Conservation (phyloP, 2,329 filamentous ascomycete species). For the Penicillium sp. region DNA sequence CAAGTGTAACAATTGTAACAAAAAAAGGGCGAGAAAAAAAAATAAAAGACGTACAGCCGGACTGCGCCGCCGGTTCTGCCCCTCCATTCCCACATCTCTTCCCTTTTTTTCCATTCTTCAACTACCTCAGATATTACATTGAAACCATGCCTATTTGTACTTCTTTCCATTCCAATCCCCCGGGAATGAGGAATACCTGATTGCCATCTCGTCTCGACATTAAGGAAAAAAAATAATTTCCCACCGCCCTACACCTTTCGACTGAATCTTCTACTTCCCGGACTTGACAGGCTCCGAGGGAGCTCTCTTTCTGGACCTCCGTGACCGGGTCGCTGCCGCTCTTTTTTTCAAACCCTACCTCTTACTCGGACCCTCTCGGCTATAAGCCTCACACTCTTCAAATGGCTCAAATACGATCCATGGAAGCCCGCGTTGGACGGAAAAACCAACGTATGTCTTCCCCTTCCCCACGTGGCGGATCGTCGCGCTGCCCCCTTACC, state of each 20-base stretch:
- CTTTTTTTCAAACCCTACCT: constrained; percentile 8
- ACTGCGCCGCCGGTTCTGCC: constrained; percentile 34
- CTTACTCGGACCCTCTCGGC: constrained; percentile 4
- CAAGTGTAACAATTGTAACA: constrained; percentile 12
- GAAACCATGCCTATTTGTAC: constrained; percentile 41
- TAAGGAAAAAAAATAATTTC: constrained; percentile 30
- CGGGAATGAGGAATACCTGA: constrained; percentile 49
- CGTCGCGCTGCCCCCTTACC: constrained; percentile 5
- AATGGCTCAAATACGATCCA: constrained; percentile 47
- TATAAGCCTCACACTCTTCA: constrained; percentile 18
- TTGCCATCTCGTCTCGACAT: constrained; percentile 17
- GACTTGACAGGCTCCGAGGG: constrained; percentile 23
- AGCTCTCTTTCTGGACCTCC: constrained; percentile 14
- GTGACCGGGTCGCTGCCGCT: constrained; percentile 1
- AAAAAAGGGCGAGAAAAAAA: not conserved
- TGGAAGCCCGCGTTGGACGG: constrained; percentile 51
- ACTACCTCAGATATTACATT: constrained; percentile 26
- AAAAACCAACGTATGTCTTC: constrained; percentile 52
- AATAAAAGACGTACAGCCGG: constrained; percentile 18
- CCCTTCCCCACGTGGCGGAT: constrained; percentile 24
- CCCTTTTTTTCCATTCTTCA: constrained; percentile 18
- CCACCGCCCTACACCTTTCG: constrained; percentile 26
- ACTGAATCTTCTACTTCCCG: constrained; percentile 12
- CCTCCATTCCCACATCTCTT: constrained; percentile 24
- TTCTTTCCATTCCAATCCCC: constrained; percentile 38